These are phyloP conservation scores for Fusarium sp. DNA, from an alignment of 2,329 filamentous ascomycete genomes.

Conservation along the genomic window DNA sequence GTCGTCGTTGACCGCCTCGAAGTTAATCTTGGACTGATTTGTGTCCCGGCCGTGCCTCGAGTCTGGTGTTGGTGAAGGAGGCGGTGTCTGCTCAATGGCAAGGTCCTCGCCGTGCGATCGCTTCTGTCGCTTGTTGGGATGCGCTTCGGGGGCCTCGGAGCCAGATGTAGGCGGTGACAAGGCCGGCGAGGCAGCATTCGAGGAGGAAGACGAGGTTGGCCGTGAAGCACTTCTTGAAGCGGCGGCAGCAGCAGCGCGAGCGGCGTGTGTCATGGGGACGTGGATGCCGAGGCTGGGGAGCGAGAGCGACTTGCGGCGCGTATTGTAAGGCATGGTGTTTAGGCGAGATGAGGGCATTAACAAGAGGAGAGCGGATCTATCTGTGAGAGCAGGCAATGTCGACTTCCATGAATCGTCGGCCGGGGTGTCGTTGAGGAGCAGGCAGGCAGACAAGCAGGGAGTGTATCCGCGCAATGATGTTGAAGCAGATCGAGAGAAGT, in stretches of 20 bases:
- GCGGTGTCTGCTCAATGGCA: constrained; percentile 84
- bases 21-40: constrained; percentile 64
- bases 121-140: constrained; percentile 80
- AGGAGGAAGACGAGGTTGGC: constrained; percentile 45
- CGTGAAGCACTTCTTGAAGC: constrained; percentile 60
- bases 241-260: constrained; percentile 68
- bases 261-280: constrained; percentile 78
- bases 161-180: constrained; percentile 52
- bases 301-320: constrained; percentile 94
- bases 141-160: constrained; percentile 54
- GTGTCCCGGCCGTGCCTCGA: constrained; percentile 50
- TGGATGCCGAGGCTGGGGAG: constrained; percentile 94
- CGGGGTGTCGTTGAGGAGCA: constrained; percentile 36
- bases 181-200: constrained; percentile 50
- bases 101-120: constrained; percentile 86
- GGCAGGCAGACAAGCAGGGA: background rate
- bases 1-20: constrained; percentile 91
- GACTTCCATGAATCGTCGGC: constrained; percentile 37
- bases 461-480: constrained; percentile 33
- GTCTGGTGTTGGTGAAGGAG: constrained; percentile 56
- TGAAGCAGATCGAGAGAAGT: constrained; percentile 33
- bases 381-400: constrained; percentile 28
- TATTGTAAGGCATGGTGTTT: constrained; percentile 89
- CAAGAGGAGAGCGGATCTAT: constrained; percentile 29
- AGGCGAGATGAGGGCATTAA: constrained; percentile 20